These are phyloP conservation scores for Fragaria iinumae DNA, from an alignment of 306 rosid species.

Conservation along the genomic window DNA sequence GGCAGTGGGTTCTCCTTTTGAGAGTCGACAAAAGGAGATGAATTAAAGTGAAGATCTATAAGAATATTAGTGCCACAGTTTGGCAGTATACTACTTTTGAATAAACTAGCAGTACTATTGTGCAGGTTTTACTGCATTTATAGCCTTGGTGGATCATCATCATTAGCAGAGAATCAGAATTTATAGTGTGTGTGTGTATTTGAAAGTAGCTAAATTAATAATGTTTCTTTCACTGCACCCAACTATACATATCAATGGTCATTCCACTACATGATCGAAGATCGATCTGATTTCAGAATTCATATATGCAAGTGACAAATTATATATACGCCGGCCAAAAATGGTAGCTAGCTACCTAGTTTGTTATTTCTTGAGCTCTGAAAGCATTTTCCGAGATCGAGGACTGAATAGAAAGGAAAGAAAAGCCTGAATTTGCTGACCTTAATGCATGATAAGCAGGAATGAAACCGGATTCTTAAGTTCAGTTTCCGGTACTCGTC, in stretches of 20 bases:
- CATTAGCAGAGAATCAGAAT: not conserved
- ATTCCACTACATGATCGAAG: not conserved
- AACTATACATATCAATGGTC: not conserved
- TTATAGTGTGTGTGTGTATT: too few relatives aligned
- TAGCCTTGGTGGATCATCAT: not conserved
- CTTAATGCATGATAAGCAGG: too few relatives aligned
- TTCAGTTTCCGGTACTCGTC: too few relatives aligned
- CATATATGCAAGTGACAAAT: not conserved
- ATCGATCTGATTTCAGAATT: not conserved
- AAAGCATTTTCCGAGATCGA: not conserved
- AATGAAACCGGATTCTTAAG: too few relatives aligned
- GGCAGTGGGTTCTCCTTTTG: slow-evolving; percentile 49
- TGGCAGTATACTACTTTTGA: slow-evolving; percentile 26
- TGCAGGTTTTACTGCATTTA: not conserved
- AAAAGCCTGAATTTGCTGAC: too few relatives aligned
- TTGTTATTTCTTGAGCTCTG: not conserved
- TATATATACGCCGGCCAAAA: not conserved
- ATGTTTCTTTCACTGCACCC: not conserved
- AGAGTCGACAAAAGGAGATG: slow-evolving; percentile 31
- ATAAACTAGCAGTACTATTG: not conserved
- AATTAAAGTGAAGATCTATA: not conserved
- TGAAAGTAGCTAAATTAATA: not conserved
- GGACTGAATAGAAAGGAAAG: not conserved
- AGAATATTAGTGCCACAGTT: slow-evolving; percentile 14
- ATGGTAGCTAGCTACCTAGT: not conserved